phyloP scores from a whole-genome alignment of 192 early-diverging fungal genomes.

The Rhizophagus prolifer region DNA sequence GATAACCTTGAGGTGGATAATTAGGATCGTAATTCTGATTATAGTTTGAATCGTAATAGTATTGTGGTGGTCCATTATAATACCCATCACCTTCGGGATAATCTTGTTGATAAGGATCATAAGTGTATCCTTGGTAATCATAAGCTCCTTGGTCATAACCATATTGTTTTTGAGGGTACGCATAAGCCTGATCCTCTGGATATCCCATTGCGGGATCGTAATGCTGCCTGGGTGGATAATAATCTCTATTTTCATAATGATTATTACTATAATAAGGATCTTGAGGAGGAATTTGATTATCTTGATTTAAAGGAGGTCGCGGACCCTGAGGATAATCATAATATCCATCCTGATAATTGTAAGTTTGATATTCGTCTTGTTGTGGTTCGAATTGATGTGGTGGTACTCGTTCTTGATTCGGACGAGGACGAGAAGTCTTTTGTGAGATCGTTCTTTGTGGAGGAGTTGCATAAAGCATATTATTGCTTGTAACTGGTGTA shows the following conservation, averaged over 20 bases:
- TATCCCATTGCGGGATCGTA: not conserved
- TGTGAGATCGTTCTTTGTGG: not conserved
- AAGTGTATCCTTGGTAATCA: conserved; percentile 30
- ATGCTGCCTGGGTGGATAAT: conserved; percentile 6
- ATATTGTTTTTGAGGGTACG: conserved; percentile 8
- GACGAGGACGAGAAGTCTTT: not conserved
- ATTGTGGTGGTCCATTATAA: conserved; percentile 33
- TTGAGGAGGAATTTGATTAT: not conserved
- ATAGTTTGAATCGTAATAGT: conserved; percentile 27
- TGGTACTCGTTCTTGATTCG: not conserved
- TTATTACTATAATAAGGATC: not conserved
- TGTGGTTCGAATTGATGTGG: not conserved
- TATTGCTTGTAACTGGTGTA: not conserved
- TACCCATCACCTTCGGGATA: conserved; percentile 34
- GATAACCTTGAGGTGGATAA: conserved; percentile 33
- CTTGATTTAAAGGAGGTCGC: conserved; percentile 12
- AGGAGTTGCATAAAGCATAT: not conserved
- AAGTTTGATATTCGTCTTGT: not conserved
- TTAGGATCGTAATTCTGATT: conserved; percentile 23
- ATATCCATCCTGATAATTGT: not conserved
- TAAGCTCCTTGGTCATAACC: not conserved
- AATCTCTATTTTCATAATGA: conserved; percentile 9
- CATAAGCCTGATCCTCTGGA: not conserved
- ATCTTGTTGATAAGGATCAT: conserved; percentile 38
- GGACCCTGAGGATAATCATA: not conserved